Evolutionary conservation across 2,329 filamentous ascomycete genomes (phyloP).

Genomic region (Arthroderma sp.): DNA sequence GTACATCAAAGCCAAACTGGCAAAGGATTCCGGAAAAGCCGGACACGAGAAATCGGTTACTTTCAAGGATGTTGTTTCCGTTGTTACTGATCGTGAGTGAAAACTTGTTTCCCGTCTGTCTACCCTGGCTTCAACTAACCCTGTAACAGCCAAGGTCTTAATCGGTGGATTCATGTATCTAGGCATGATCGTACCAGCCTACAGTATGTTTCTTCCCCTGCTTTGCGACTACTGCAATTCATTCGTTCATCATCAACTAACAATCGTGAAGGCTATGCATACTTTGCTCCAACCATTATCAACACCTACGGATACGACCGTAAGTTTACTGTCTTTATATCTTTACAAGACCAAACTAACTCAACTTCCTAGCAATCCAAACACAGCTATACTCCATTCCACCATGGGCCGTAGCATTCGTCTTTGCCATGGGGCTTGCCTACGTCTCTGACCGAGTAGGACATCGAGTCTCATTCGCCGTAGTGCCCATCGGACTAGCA

Average conservation of each 20-base stretch:
- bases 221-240: neutral
- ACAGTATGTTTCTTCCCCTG: constrained; percentile 33
- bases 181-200: constrained; percentile 64
- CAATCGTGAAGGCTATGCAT: constrained; percentile 47
- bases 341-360: neutral
- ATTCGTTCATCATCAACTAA: constrained; percentile 7
- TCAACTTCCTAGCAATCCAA: constrained; percentile 31
- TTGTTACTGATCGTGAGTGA: constrained; percentile 53
- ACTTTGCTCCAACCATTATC: constrained; percentile 64
- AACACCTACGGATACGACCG: constrained; percentile 49
- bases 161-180: constrained; percentile 72
- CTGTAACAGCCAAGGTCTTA: constrained; percentile 47
- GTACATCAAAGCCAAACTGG: constrained; percentile 55
- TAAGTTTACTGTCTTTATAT: constrained; percentile 17
- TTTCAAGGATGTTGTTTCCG: constrained; percentile 45
- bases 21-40: constrained; percentile 55
- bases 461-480: constrained; percentile 63
- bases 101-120: neutral
- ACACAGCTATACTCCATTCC: constrained; percentile 43
- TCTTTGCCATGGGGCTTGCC: constrained; percentile 63
- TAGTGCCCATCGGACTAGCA: constrained; percentile 55
- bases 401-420: constrained; percentile 62
- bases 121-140: constrained; percentile 11
- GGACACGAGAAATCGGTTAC: constrained; percentile 52
- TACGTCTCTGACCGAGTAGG: constrained; percentile 56